Evolutionary conservation across 345 rosid species (phyloP), one percentile per base, ranked within the genome.

Genomic region (Eucalyptus coolabah): DNA sequence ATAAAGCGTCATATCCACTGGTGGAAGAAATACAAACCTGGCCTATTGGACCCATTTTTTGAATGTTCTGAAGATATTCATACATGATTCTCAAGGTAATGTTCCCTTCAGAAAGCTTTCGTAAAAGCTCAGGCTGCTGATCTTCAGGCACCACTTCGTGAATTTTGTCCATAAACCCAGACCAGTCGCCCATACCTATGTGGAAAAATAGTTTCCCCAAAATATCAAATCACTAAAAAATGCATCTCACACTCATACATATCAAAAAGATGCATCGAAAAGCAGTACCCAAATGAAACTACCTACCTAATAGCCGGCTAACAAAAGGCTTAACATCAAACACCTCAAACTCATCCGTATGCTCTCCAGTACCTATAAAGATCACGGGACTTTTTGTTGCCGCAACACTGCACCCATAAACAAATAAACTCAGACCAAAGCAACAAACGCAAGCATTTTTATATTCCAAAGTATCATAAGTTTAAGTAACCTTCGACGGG

Each of bases 111-210:
- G 97, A 95, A 45, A 98, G 99, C 91, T 95, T 98, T 91, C 96
- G 98, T 89, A 96, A 94, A 92, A 96, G 97, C 93, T 98, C 98
- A 34, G 98, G 97, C 90, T 96, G 98, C 91, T 96, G 98, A 91
- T 98, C 98, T 97, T 94, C 94, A 9, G 99, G 98, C 91, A 98
- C 98, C 89, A 96, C 98, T 92, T 97, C 99, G 80, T 96, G 99
- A 91, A 97, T 96, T 93, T 96, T 96, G 93, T 97, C 98, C 98
- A 96, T 95, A 83, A 97, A 96, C 91, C 99, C 98, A 87, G 98
- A 95, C 98, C 95, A 98, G 91, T 97, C 98, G 89, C 98, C 99
- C 99, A 95, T 96, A 82, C 99, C 98, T 97, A 91, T 18, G 89
- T 63, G 86, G 59, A 90, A 86, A 53, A 67, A 32, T 18, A 34